Base-by-base conservation (phyloP, 2,329 filamentous ascomycete species). In the Clonostachys rosea region DNA sequence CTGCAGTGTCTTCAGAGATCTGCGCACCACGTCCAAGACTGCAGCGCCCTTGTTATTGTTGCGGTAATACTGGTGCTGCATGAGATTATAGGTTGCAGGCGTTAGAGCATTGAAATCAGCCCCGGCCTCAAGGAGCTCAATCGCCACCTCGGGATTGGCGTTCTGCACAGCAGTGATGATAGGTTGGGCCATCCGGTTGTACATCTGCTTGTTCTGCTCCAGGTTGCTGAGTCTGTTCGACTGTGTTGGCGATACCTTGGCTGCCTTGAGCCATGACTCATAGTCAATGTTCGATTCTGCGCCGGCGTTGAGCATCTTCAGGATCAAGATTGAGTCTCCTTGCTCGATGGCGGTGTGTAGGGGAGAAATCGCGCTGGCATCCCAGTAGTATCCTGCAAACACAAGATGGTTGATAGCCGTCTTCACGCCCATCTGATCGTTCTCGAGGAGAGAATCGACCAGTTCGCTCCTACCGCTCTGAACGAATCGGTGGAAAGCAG, bases 371-470 rank as follows among this genome's bases (percentile, higher is more conserved):
- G 71, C 63, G 0, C 58, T 47, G 0, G 65, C 55, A 3, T 53
- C 60, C 59, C 63, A 76, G 10, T 48, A 56, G 5, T 48, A 49
- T 1, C 64, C 62, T 4, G 50, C 55, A 5, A 81, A 66, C 1
- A 74, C 65, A 10, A 90, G 55, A 53, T 89, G 82, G 49, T 89
- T 86, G 52, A 91, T 73, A 6, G 85, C 82, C 30, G 79, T 75
- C 50, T 81, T 76, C 30, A 82, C 71, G 0, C 79, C 81, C 2
- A 79, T 73, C 47, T 74, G 73, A 55, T 91, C 86, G 36, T 77
- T 66, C 11, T 81, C 65, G 46, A 73, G 65, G 3, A 84, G 60
- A 1, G 66, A 55, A 37, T 81, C 71, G 3, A 84, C 58, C 10
- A 80, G 57, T 11, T 74, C 66, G 5, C 55, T 50, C 30, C 77